A percentile compares a stretch with the other conserved stretches of the same genome.
These are phyloP conservation scores for Aegilops umbellulata DNA, from an alignment of 176 grass and related monocot genomes.

Conservation along the genomic window DNA sequence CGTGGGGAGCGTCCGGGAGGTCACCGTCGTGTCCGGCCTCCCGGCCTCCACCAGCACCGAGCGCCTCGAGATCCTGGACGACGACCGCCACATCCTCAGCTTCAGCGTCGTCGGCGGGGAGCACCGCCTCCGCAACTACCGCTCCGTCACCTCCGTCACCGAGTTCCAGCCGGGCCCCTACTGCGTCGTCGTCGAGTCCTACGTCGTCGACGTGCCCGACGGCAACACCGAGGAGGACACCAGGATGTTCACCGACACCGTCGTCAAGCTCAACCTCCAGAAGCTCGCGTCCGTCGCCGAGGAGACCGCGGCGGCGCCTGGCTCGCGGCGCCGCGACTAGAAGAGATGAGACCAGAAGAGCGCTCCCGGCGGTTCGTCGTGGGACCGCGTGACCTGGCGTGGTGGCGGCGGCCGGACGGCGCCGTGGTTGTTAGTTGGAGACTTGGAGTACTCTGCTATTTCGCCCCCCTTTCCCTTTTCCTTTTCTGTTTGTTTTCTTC, in stretches of 20 bases:
- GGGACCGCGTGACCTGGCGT: neutral
- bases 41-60: constrained; percentile 10
- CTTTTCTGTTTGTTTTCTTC: neutral
- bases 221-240: constrained; percentile 55
- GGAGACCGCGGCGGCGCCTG: neutral
- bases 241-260: constrained; percentile 71
- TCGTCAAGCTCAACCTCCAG: constrained; percentile 81
- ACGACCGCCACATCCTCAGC: constrained; percentile 25
- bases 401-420: neutral
- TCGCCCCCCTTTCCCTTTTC: neutral
- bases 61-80: constrained; percentile 24
- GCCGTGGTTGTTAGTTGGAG: constrained; percentile 6
- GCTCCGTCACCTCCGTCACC: constrained; percentile 26
- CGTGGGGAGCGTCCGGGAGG: constrained; percentile 16
- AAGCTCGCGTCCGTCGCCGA: constrained; percentile 55
- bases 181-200: constrained; percentile 19
- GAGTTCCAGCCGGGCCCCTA: constrained; percentile 4
- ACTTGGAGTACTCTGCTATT: neutral
- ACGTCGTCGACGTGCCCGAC: constrained; percentile 7
- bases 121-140: constrained; percentile 22
- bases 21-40: constrained; percentile 9
- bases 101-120: constrained; percentile 22
- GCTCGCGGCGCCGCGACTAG: neutral
- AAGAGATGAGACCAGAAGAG: neutral
- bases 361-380: neutral